Conservation (phyloP, 805 yeast species). For the Hanseniaspora singularis region DNA sequence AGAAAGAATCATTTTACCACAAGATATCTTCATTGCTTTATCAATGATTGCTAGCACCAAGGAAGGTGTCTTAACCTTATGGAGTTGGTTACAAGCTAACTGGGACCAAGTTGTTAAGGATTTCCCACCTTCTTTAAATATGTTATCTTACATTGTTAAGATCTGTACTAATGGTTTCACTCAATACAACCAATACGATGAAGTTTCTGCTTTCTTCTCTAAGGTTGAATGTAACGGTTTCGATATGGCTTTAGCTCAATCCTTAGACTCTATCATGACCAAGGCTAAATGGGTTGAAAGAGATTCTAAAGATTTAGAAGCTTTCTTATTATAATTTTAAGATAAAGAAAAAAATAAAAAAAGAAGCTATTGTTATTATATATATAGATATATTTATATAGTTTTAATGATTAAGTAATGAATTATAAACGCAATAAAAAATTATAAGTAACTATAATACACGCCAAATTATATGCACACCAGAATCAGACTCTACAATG, state of each 20-base stretch:
- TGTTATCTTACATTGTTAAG: constrained; percentile 66
- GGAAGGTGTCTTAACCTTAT: constrained; percentile 55
- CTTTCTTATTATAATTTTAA: too few species aligned
- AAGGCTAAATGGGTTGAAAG: constrained; percentile 49
- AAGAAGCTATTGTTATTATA: too few species aligned
- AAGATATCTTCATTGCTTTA: constrained; percentile 70
- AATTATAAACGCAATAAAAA: neutral
- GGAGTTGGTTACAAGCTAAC: constrained; percentile 60
- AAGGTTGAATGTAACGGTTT: constrained; percentile 48
- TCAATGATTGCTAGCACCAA: constrained; percentile 53
- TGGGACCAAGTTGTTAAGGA: constrained; percentile 58
- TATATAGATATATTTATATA: too few species aligned
- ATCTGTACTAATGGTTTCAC: constrained; percentile 52
- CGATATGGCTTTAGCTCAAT: constrained; percentile 52
- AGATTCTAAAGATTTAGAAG: constrained; percentile 37
- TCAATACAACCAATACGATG: constrained; percentile 39
- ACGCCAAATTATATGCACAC: constrained; percentile 79
- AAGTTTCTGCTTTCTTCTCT: constrained; percentile 41
- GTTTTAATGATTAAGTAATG: too few species aligned
- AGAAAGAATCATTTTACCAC: constrained; percentile 50
- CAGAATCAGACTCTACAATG: constrained; percentile 79
- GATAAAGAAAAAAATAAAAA: constrained; percentile 27
- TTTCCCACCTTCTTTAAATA: constrained; percentile 69
- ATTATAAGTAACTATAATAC: constrained; percentile 27
- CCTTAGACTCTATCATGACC: constrained; percentile 48